Conservation (phyloP, 2,329 filamentous ascomycete genomes). For the Aspergillus sp. region DNA sequence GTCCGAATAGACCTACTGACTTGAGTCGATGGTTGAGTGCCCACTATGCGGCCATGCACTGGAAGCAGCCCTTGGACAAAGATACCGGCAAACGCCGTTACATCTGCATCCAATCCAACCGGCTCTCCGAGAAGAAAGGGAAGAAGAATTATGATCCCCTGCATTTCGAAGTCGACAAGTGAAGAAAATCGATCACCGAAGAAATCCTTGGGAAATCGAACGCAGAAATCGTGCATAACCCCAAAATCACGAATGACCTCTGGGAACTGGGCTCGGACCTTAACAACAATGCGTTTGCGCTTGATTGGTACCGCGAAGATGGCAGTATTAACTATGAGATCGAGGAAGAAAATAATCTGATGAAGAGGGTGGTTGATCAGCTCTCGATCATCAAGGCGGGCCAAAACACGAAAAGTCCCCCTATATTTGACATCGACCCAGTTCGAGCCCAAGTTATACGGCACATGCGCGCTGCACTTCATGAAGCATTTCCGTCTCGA, state of each 20-base stretch:
- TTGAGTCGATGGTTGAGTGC: not conserved
- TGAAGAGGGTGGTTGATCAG: slow-evolving; percentile 37
- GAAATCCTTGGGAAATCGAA: slow-evolving; percentile 1
- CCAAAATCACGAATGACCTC: slow-evolving; percentile 35
- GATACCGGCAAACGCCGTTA: not conserved
- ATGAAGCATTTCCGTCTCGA: slow-evolving; percentile 31
- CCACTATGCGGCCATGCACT: not conserved
- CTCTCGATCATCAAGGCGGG: slow-evolving; percentile 38
- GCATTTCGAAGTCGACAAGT: not conserved
- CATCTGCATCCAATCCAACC: slow-evolving; percentile 8
- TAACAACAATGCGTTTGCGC: slow-evolving; percentile 30
- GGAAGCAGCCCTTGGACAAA: not conserved
- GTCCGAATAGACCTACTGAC: not conserved
- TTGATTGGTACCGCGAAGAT: slow-evolving; percentile 39
- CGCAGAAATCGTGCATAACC: slow-evolving; percentile 4
- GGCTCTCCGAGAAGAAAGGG: slow-evolving; percentile 1
- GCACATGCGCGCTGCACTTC: slow-evolving; percentile 36
- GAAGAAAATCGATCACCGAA: slow-evolving; percentile 1
- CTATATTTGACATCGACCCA: slow-evolving; percentile 43
- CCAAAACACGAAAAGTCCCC: slow-evolving; percentile 32
- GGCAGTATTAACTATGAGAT: slow-evolving; percentile 39
- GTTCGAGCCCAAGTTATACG: slow-evolving; percentile 37
- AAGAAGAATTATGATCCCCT: not conserved
- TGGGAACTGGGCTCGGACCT: slow-evolving; percentile 40
- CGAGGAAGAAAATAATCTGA: slow-evolving; percentile 46